Evolutionary conservation across 345 rosid genomes (phyloP).

Genomic region (Eucalyptus rudis): DNA sequence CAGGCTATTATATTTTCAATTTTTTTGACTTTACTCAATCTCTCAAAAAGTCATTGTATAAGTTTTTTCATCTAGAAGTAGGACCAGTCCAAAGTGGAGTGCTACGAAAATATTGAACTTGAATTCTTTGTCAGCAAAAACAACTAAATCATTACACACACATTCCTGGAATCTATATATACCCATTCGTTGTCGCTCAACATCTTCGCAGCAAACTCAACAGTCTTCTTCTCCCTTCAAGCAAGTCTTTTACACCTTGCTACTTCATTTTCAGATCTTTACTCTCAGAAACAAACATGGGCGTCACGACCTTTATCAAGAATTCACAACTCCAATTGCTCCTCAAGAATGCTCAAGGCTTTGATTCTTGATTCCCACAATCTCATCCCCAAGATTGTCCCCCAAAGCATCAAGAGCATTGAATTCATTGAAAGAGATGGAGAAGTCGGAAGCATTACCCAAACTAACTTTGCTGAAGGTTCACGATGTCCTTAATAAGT

Average conservation of each 20-base stretch:
- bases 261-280: not conserved
- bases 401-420: constrained; percentile 5
- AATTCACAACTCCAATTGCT: not conserved
- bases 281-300: not conserved
- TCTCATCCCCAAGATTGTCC: constrained; percentile 4
- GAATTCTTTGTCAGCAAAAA: not conserved
- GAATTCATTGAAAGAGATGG: constrained; percentile 18
- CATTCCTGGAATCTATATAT: not conserved
- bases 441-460: constrained; percentile 13
- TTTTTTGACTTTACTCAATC: not conserved
- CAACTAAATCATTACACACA: not conserved
- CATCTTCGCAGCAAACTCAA: not conserved
- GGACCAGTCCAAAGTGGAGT: not conserved
- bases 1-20: not conserved
- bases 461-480: not conserved
- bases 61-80: not conserved
- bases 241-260: not conserved
- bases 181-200: not conserved
- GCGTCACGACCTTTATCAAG: not conserved
- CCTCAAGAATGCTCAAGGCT: not conserved
- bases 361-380: not conserved
- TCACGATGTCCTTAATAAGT: not conserved
- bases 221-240: not conserved
- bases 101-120: not conserved
- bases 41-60: not conserved